Evolutionary conservation across 2,329 filamentous ascomycete species (phyloP), one percentile per base, ranked within the genome.

Genomic region (Pseudopyrenochaeta lycopersici): DNA sequence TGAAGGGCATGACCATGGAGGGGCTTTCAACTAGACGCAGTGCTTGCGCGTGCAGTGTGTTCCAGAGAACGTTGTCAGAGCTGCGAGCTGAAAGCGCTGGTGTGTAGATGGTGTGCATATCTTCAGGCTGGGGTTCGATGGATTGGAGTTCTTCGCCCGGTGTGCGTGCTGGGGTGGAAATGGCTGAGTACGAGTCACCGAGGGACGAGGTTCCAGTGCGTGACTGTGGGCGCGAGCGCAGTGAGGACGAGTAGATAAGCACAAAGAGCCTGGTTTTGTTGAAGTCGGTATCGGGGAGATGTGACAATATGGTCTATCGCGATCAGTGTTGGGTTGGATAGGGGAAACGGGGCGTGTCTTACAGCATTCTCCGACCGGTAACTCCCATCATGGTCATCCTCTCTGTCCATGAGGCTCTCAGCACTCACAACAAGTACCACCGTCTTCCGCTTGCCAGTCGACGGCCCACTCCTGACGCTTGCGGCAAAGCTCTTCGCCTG

Each of bases 351-450:
- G 14, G 7, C 7, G 11, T 46, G 57, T 81, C 90, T 77, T 85
- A 97, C 92, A 48, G 91, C 91, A 77, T 96, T 90, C 73, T 96
- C 90, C 58, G 90, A 86, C 67, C 74, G 71, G 64, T 79, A 88
- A 80, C 54, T 81, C 77, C 69, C 84, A 7, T 88, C 85, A 20
- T 80, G 77, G 35, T 87, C 85, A 38, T 86, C 67, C 15, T 68
- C 76, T 32, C 83, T 80, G 35, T 87, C 83, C 33, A 84, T 71
- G 31, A 83, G 80, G 20, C 84, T 81, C 68, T 95, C 91, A 3
- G 93, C 92, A 51, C 91, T 96, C 11, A 97, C 87, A 12, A 97
- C 89, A 66, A 98, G 86, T 7, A 88, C 92, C n/a, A 97, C 90
- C 0, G 88, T 92, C 80, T 88, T 95, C 68, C 76, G 75, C 50